Evolutionary conservation across 139 green algal species (phyloP).

Genomic region (Micromonas pusilla): DNA sequence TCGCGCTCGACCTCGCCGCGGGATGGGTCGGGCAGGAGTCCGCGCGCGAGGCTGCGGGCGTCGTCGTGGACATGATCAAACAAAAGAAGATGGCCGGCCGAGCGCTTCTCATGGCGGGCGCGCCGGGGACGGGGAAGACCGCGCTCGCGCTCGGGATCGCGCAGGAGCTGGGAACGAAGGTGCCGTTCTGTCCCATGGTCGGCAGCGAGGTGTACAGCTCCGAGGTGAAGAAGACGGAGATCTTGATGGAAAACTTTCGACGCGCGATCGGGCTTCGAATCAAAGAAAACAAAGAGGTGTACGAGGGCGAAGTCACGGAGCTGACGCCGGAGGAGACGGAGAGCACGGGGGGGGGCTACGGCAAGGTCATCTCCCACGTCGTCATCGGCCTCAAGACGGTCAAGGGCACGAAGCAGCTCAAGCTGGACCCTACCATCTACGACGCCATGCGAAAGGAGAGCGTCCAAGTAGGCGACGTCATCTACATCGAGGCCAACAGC

Average conservation of each 20-base stretch:
- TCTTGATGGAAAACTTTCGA: slow-evolving; percentile 99
- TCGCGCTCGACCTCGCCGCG: slow-evolving; percentile 56
- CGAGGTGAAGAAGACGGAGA: slow-evolving; percentile 99
- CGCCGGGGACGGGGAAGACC: slow-evolving; percentile 95
- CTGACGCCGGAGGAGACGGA: slow-evolving; percentile 89
- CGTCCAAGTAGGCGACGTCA: slow-evolving; percentile 84
- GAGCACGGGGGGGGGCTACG: slow-evolving; percentile 61
- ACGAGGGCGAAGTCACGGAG: slow-evolving; percentile 97
- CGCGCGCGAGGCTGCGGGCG: slow-evolving; percentile 82
- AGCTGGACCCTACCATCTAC: slow-evolving; percentile 95
- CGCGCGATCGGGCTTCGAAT: slow-evolving; percentile 94
- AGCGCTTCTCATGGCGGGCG: slow-evolving; percentile 84
- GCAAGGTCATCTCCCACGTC: slow-evolving; percentile 84
- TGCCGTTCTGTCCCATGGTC: slow-evolving; percentile 99
- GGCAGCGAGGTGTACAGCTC: slow-evolving; percentile 94
- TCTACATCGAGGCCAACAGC: slow-evolving; percentile 98
- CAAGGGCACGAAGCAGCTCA: slow-evolving; percentile 95
- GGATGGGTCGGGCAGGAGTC: slow-evolving; percentile 94
- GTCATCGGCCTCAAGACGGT: slow-evolving; percentile 91
- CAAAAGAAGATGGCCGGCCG: slow-evolving; percentile 94
- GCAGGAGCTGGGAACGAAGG: slow-evolving; percentile 82
- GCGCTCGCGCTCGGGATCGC: slow-evolving; percentile 93
- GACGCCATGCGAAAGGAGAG: slow-evolving; percentile 90
- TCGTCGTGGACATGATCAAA: slow-evolving; percentile 98
- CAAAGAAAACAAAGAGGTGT: slow-evolving; percentile 99